Evolutionary conservation across 352 stramenopile species (phyloP).

Genomic region (Phytophthora crassamura): DNA sequence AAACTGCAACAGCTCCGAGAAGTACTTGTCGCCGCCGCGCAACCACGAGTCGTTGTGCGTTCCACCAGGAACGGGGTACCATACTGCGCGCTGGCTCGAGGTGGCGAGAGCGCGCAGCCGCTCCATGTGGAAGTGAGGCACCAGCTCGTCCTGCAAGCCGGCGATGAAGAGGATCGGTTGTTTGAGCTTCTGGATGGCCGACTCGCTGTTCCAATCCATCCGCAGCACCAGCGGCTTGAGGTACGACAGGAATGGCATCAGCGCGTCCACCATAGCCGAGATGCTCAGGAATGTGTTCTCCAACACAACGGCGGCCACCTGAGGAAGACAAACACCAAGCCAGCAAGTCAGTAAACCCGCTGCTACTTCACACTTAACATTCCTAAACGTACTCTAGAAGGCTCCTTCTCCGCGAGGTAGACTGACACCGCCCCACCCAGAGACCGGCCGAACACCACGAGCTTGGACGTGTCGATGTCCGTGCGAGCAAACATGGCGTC

Average conservation of each 20-base stretch:
- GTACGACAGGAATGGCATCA: conserved; percentile 92
- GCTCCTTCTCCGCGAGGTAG: conserved; percentile 85
- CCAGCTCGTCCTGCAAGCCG: conserved; percentile 91
- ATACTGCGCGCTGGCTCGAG: conserved; percentile 58
- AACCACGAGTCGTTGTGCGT: conserved; percentile 97
- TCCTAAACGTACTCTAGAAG: conserved; percentile 51
- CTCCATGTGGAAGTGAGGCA: conserved; percentile 92
- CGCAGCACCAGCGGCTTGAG: conserved; percentile 92
- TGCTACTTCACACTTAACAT: neutral
- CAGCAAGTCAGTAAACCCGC: neutral
- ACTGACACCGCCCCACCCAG: conserved; percentile 94
- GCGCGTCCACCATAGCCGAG: conserved; percentile 92
- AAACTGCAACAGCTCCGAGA: conserved; percentile 71
- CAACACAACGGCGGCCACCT: conserved; percentile 91
- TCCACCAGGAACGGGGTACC: conserved; percentile 85
- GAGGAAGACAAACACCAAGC: conserved; percentile 2
- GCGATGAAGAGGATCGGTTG: conserved; percentile 93
- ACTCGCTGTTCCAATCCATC: conserved; percentile 91
- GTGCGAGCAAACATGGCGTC: conserved; percentile 73
- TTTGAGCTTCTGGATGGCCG: conserved; percentile 60
- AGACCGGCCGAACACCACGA: conserved; percentile 93
- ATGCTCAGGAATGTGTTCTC: conserved; percentile 97
- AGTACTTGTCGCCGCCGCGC: conserved; percentile 90
- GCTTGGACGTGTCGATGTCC: conserved; percentile 86
- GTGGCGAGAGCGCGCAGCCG: conserved; percentile 72